phyloP scores from a whole-genome alignment of 2,329 filamentous ascomycete genomes.

The Rachicladosporium sp. region DNA sequence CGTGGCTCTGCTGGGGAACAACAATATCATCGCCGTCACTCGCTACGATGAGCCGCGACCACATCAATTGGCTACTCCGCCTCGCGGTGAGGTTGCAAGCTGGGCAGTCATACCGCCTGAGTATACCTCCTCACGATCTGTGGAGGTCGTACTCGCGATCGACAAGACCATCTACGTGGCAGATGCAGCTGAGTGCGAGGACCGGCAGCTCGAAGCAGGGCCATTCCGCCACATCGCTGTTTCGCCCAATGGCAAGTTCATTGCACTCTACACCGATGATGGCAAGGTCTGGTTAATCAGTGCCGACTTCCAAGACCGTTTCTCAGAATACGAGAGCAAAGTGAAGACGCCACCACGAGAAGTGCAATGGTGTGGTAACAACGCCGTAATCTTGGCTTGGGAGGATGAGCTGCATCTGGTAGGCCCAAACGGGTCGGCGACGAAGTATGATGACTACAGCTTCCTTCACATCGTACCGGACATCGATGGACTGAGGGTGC shows the following conservation, averaged over 20 bases:
- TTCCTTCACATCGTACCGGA: constrained; percentile 82
- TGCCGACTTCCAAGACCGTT: constrained; percentile 83
- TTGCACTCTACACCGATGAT: constrained; percentile 74
- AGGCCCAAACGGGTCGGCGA: constrained; percentile 66
- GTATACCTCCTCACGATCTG: constrained; percentile 79
- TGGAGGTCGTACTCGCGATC: constrained; percentile 83
- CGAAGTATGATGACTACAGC: constrained; percentile 70
- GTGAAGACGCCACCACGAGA: constrained; percentile 77
- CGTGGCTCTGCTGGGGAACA: constrained; percentile 81
- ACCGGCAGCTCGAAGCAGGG: constrained; percentile 79
- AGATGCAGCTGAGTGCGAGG: constrained; percentile 81
- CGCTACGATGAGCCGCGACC: constrained; percentile 85
- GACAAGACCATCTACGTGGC: constrained; percentile 73
- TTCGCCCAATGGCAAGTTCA: constrained; percentile 80
- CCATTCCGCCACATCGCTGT: constrained; percentile 85
- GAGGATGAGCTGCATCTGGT: constrained; percentile 95
- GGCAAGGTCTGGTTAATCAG: constrained; percentile 87
- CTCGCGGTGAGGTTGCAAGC: constrained; percentile 67
- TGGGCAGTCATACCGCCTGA: constrained; percentile 84
- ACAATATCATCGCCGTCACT: constrained; percentile 72
- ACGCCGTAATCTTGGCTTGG: constrained; percentile 88
- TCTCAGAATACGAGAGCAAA: constrained; percentile 83
- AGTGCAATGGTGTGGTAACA: constrained; percentile 91
- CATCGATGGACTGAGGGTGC: constrained; percentile 74
- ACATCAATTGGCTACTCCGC: constrained; percentile 63